A percentile compares a stretch with the other conserved stretches of the same genome.
These are phyloP conservation scores for Talaromyces liani DNA, from an alignment of 495 filamentous ascomycete species.

Conservation along the genomic window DNA sequence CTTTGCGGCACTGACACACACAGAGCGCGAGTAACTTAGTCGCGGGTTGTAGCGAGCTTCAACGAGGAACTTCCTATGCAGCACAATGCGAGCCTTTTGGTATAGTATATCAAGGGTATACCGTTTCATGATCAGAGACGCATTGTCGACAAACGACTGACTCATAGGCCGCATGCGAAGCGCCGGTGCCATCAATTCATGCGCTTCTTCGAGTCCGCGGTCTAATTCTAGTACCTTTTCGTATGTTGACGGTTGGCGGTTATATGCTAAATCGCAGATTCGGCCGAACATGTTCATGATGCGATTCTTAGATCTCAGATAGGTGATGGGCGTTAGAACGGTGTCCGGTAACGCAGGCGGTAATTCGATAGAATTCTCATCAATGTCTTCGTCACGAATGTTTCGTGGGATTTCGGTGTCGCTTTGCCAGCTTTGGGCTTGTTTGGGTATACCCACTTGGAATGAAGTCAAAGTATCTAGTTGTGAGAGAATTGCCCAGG, in stretches of 20 bases:
- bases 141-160: conserved; percentile 65
- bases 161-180: conserved; percentile 62
- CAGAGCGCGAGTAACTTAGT: conserved; percentile 72
- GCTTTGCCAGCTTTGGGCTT: conserved; percentile 33
- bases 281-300: conserved; percentile 37
- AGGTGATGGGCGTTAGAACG: conserved; percentile 29
- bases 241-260: conserved; percentile 46
- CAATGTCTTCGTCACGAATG: conserved; percentile 35
- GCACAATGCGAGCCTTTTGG: conserved; percentile 72
- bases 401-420: conserved; percentile 38
- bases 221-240: conserved; percentile 78
- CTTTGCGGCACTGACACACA: conserved; percentile 74
- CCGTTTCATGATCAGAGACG: conserved; percentile 72
- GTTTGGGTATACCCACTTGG: conserved; percentile 39
- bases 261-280: conserved; percentile 39
- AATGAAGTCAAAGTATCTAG: conserved; percentile 37
- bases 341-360: conserved; percentile 28
- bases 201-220: conserved; percentile 59
- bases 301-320: conserved; percentile 30
- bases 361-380: conserved; percentile 24
- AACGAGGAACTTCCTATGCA: conserved; percentile 78
- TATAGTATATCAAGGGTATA: conserved; percentile 75
- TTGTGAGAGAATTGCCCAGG: conserved; percentile 31
- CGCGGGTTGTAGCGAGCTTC: conserved; percentile 60
- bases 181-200: conserved; percentile 58